Percentiles rank a stretch among this genome's conserved stretches.
Evolutionary conservation across 2,329 filamentous ascomycete genomes (phyloP).

Genomic region (Xylaria arbuscula): DNA sequence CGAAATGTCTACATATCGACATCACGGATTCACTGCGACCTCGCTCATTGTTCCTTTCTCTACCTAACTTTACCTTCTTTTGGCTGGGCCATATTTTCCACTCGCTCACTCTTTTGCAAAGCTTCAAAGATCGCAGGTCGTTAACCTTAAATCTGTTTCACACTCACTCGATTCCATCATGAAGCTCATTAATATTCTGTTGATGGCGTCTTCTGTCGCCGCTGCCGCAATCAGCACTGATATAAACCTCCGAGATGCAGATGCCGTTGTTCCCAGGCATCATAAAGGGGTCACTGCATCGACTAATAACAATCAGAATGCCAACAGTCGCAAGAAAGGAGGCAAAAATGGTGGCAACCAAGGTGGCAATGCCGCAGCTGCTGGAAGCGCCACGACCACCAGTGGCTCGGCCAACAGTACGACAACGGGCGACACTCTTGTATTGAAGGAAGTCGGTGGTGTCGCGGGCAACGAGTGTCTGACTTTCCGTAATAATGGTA

Average conservation of each 20-base stretch:
- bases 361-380: constrained; percentile 5
- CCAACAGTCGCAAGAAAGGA: constrained; percentile 8
- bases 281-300: constrained; percentile 12
- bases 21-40: neutral
- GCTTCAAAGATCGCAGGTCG: neutral
- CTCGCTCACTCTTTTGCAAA: neutral
- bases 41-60: constrained; percentile 2
- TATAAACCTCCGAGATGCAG: constrained; percentile 14
- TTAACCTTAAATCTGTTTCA: neutral
- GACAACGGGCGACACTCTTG: constrained; percentile 46
- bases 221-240: constrained; percentile 38
- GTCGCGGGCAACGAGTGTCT: constrained; percentile 53
- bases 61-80: constrained; percentile 3
- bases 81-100: constrained; percentile 21
- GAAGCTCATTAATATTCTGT: constrained; percentile 42
- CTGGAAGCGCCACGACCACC: constrained; percentile 1
- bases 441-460: constrained; percentile 54
- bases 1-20: constrained; percentile 9
- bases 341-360: neutral
- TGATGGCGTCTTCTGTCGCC: constrained; percentile 38
- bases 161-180: constrained; percentile 28
- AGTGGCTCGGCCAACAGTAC: constrained; percentile 12
- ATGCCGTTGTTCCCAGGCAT: constrained; percentile 11
- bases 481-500: constrained; percentile 56
- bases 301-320: constrained; percentile 24